Conservation (phyloP, 148 eudicot genomes). For the Camellia japonica region DNA sequence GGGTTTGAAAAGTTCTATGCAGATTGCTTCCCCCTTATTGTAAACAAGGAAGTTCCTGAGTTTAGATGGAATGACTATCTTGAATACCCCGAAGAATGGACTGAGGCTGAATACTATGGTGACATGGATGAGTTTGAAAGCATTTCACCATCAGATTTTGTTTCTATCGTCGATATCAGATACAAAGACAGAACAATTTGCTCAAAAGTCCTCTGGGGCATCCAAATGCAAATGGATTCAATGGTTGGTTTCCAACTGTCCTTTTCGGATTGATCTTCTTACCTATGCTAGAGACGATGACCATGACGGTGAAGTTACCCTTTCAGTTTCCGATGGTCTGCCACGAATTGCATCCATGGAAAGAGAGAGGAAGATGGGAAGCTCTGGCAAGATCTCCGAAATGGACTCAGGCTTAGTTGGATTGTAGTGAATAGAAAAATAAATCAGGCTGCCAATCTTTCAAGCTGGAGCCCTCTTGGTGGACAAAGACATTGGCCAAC, state of each 20-base stretch:
- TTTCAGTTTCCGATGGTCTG: slow-evolving; percentile 60
- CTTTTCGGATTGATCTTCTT: slow-evolving; percentile 71
- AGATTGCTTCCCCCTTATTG: slow-evolving; percentile 79
- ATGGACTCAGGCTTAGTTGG: slow-evolving; percentile 79
- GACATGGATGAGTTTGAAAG: slow-evolving; percentile 56
- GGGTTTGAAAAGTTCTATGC: slow-evolving; percentile 88
- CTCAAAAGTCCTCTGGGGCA: slow-evolving; percentile 80
- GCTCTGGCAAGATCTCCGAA: slow-evolving; percentile 71
- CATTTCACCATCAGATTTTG: slow-evolving; percentile 64
- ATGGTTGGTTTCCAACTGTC: slow-evolving; percentile 86
- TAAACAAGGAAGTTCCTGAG: slow-evolving; percentile 58
- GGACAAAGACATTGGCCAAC: slow-evolving; percentile 97
- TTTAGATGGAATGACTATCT: slow-evolving; percentile 42
- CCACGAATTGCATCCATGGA: slow-evolving; percentile 59
- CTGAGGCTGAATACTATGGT: slow-evolving; percentile 68
- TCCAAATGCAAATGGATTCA: slow-evolving; percentile 62
- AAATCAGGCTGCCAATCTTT: slow-evolving; percentile 70
- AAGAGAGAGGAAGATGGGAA: slow-evolving; percentile 80
- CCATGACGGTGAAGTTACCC: slow-evolving; percentile 34
- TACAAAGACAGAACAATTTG: slow-evolving; percentile 61
- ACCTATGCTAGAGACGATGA: slow-evolving; percentile 26
- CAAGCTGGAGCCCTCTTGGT: slow-evolving; percentile 80
- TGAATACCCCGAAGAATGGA: slow-evolving; percentile 74
- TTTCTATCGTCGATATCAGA: slow-evolving; percentile 70
- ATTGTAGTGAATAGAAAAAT: slow-evolving; percentile 66